A percentile compares a stretch with the other conserved stretches of the same genome.
phyloP scores from a whole-genome alignment of 1,139 yeast genomes.

The Debaryomycetaceae sp. region DNA sequence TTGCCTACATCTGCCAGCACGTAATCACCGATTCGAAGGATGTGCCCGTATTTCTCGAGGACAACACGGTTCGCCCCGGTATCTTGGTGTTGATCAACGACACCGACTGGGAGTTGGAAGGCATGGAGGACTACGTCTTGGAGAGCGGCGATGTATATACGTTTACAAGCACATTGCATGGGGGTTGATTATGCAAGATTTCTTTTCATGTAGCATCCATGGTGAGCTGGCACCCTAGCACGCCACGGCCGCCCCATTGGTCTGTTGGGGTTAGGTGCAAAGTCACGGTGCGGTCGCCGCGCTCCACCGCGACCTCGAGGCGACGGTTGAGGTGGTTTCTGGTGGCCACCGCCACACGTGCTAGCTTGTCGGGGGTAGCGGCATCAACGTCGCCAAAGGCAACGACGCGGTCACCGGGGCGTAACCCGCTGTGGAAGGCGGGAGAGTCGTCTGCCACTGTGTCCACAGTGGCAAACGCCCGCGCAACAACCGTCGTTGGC shows the following conservation, averaged over 20 bases:
- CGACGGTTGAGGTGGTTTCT: conserved; percentile 16
- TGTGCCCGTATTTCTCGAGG: conserved; percentile 73
- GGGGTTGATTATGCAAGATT: conserved; percentile 52
- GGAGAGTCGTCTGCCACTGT: conserved; percentile 49
- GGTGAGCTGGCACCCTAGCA: conserved; percentile 63
- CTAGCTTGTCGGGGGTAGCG: conserved; percentile 44
- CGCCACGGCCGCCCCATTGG: conserved; percentile 68
- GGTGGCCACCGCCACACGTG: conserved; percentile 26
- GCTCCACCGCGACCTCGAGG: conserved; percentile 19
- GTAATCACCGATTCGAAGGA: conserved; percentile 62
- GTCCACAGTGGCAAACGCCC: conserved; percentile 58
- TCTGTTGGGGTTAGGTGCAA: conserved; percentile 47
- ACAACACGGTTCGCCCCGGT: conserved; percentile 82
- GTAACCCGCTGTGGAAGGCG: conserved; percentile 37
- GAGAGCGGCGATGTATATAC: conserved; percentile 76
- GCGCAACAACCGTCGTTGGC: conserved; percentile 1
- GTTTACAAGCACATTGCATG: conserved; percentile 91
- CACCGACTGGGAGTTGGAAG: conserved; percentile 96
- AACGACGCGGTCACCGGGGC: conserved; percentile 46
- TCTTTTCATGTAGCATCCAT: conserved; percentile 26
- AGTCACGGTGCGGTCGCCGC: conserved; percentile 13
- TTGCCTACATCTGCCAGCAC: conserved; percentile 49
- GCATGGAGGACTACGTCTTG: conserved; percentile 72
- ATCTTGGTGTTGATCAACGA: conserved; percentile 88
- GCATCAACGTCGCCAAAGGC: conserved; percentile 45